Conservation (phyloP, 805 yeast species). For the Metschnikowia vanudenii region DNA sequence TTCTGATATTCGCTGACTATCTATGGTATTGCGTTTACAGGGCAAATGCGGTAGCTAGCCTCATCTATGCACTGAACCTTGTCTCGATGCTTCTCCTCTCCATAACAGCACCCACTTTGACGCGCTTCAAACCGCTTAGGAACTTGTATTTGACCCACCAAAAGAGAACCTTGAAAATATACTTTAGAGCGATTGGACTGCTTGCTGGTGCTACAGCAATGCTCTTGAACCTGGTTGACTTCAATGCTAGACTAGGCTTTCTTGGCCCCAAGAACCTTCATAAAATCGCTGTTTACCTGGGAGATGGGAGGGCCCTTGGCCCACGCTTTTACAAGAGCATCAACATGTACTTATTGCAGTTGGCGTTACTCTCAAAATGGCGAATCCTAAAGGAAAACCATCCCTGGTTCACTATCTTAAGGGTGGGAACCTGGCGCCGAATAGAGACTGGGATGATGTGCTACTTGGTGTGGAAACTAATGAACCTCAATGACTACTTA, state of each 20-base stretch:
- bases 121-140: constrained; percentile 12
- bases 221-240: constrained; percentile 16
- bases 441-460: constrained; percentile 36
- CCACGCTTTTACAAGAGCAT: constrained; percentile 26
- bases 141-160: constrained; percentile 18
- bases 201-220: constrained; percentile 31
- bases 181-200: constrained; percentile 36
- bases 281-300: no score
- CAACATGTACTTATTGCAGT: constrained; percentile 33
- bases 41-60: constrained; percentile 33
- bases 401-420: constrained; percentile 30
- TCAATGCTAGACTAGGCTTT: not conserved
- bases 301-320: not conserved
- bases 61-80: constrained; percentile 38
- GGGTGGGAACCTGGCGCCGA: constrained; percentile 30
- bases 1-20: constrained; percentile 16
- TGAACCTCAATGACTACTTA: constrained; percentile 38
- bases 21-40: constrained; percentile 21
- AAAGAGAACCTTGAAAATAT: constrained; percentile 32
- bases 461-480: constrained; percentile 35
- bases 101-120: constrained; percentile 32
- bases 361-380: constrained; percentile 42
- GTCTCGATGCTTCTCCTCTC: constrained; percentile 34
- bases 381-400: constrained; percentile 40
- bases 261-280: no score